Conservation (phyloP, 768 basidiomycete species). For the Naematelia aurantialba region DNA sequence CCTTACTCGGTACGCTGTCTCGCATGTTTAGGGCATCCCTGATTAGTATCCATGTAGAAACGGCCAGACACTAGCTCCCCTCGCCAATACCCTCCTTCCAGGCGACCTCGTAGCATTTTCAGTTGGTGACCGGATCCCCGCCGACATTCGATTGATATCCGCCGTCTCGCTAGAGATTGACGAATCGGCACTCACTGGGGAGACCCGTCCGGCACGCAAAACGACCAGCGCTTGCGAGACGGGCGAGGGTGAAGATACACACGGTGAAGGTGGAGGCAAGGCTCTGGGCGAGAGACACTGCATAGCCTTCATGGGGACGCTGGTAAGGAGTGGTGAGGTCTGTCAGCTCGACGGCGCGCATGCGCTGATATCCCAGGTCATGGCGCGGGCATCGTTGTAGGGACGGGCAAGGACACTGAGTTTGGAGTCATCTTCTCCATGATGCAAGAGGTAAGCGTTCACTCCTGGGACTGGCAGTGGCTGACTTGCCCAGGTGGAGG, state of each 20-base stretch:
- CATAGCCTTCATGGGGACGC: constrained; percentile 92
- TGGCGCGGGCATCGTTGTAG: constrained; percentile 82
- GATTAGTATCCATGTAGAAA: constrained; percentile 51
- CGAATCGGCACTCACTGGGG: constrained; percentile 91
- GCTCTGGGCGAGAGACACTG: constrained; percentile 78
- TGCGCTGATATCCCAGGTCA: constrained; percentile 58
- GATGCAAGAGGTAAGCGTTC: constrained; percentile 80
- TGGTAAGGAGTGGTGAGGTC: constrained; percentile 75
- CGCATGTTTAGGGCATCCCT: neutral
- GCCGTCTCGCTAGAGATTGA: constrained; percentile 87
- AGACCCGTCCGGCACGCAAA: constrained; percentile 78
- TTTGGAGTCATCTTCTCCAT: constrained; percentile 95
- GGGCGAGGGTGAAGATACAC: constrained; percentile 51
- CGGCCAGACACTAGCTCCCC: constrained; percentile 67
- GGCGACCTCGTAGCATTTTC: constrained; percentile 85
- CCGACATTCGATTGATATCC: constrained; percentile 79
- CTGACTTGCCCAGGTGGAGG: constrained; percentile 59
- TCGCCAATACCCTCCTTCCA: constrained; percentile 94
- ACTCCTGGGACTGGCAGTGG: neutral
- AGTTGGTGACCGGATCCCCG: constrained; percentile 90
- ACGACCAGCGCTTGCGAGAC: constrained; percentile 56
- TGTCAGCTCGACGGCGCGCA: no score
- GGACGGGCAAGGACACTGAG: constrained; percentile 77
- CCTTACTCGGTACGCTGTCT: constrained; percentile 60
- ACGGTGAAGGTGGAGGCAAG: constrained; percentile 49